Conservation (phyloP, 2,329 filamentous ascomycete species). For the Penicillium expansum region DNA sequence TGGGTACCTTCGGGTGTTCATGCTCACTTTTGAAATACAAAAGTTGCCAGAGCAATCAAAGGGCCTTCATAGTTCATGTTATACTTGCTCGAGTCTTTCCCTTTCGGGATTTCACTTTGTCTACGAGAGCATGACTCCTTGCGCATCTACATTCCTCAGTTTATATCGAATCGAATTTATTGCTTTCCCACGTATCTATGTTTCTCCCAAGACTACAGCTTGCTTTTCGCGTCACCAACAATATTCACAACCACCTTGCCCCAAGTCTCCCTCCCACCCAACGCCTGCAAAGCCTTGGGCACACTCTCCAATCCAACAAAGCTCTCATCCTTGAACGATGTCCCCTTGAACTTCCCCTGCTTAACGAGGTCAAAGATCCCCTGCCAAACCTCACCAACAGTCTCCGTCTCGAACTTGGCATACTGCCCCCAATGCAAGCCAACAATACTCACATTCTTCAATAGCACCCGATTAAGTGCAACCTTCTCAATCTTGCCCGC, state of each 20-base stretch:
- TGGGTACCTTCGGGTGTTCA: slow-evolving; percentile 14
- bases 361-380: slow-evolving; percentile 76
- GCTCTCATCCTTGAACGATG: slow-evolving; percentile 75
- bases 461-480: slow-evolving; percentile 82
- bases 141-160: slow-evolving; percentile 38
- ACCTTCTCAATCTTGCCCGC: slow-evolving; percentile 86
- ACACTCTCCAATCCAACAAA: slow-evolving; percentile 81
- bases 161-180: slow-evolving; percentile 7
- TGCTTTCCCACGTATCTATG: background rate
- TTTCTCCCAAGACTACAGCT: slow-evolving; percentile 27
- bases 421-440: slow-evolving; percentile 93
- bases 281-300: slow-evolving; percentile 69
- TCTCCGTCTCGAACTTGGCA: slow-evolving; percentile 67
- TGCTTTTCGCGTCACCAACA: slow-evolving; percentile 59
- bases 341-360: slow-evolving; percentile 75
- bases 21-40: slow-evolving; percentile 8
- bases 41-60: slow-evolving; percentile 42
- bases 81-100: slow-evolving; percentile 29
- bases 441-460: slow-evolving; percentile 91
- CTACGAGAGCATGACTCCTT: slow-evolving; percentile 49
- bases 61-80: slow-evolving; percentile 50
- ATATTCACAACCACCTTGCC: slow-evolving; percentile 93
- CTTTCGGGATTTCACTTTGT: slow-evolving; percentile 12
- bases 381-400: slow-evolving; percentile 71
- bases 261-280: slow-evolving; percentile 84